Evolutionary conservation across 108 stramenopile species (phyloP).

Genomic region (Schizochytrium sp.): DNA sequence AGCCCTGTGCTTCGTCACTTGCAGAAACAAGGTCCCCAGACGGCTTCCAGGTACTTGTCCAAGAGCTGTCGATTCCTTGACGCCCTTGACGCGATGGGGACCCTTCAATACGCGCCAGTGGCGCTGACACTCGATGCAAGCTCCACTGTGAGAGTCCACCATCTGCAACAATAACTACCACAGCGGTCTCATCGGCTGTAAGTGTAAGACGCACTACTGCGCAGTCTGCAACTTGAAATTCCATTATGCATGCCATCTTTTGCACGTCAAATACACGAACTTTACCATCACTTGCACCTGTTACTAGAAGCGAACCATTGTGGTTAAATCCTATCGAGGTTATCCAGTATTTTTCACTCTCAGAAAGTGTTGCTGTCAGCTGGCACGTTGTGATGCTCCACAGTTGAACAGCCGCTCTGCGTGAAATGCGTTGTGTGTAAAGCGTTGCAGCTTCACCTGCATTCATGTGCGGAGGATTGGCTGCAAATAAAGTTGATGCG

Average conservation of each 20-base stretch:
- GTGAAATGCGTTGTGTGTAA: neutral
- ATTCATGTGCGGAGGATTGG: neutral
- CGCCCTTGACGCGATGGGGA: neutral
- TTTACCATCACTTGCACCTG: slow-evolving; percentile 1
- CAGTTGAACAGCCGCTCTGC: neutral
- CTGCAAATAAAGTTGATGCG: neutral
- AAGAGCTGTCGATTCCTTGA: neutral
- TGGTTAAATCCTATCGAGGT: slow-evolving; percentile 33
- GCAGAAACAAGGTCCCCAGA: neutral
- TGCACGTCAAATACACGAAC: slow-evolving; percentile 51
- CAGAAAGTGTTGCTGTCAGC: neutral
- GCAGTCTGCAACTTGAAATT: neutral
- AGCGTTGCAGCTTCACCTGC: neutral
- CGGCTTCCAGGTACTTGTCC: slow-evolving; percentile 26
- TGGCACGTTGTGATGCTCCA: slow-evolving; percentile 25
- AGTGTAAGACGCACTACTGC: neutral
- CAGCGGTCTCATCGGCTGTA: slow-evolving; percentile 36
- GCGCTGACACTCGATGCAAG: slow-evolving; percentile 7
- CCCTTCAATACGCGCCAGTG: neutral
- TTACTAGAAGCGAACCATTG: slow-evolving; percentile 59
- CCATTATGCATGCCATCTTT: slow-evolving; percentile 23
- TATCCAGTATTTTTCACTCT: neutral
- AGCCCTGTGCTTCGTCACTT: neutral
- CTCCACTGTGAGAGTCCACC: slow-evolving; percentile 48
- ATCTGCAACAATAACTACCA: neutral